phyloP scores from a whole-genome alignment of 1,284 basidiomycete genomes.

The Xanthoconium separans region DNA sequence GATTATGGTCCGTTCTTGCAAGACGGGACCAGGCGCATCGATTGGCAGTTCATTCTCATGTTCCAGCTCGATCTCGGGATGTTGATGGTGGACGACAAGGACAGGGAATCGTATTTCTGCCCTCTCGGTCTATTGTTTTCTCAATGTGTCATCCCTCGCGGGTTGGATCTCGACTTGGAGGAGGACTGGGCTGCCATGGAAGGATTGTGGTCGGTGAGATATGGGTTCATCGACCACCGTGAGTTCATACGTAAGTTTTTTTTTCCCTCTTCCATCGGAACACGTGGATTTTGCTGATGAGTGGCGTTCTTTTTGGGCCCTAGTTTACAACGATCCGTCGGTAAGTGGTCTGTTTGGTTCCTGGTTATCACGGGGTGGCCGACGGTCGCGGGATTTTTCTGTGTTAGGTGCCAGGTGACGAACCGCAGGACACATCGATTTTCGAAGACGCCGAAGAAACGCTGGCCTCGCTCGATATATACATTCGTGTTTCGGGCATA shows the following conservation, averaged over 20 bases:
- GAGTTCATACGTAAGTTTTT: slow-evolving; percentile 53
- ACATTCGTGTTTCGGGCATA: slow-evolving; percentile 42
- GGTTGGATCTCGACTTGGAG: slow-evolving; percentile 36
- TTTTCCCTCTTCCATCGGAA: neutral
- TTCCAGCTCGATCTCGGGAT: slow-evolving; percentile 57
- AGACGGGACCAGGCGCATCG: slow-evolving; percentile 43
- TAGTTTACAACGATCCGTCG: slow-evolving; percentile 51
- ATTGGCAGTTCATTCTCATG: slow-evolving; percentile 60
- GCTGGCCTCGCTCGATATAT: slow-evolving; percentile 47
- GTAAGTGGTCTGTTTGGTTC: slow-evolving; percentile 30
- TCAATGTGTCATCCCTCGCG: slow-evolving; percentile 46
- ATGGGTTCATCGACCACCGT: slow-evolving; percentile 68
- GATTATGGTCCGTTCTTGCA: slow-evolving; percentile 57
- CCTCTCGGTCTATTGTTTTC: slow-evolving; percentile 55
- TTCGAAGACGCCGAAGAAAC: slow-evolving; percentile 54
- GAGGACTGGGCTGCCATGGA: slow-evolving; percentile 65
- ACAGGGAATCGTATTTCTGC: slow-evolving; percentile 35
- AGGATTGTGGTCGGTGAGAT: slow-evolving; percentile 60
- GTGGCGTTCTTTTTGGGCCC: neutral
- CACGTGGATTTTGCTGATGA: slow-evolving; percentile 9
- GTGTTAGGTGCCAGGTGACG: slow-evolving; percentile 28
- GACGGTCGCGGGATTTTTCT: slow-evolving; percentile 6
- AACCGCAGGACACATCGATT: slow-evolving; percentile 42
- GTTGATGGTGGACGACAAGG: slow-evolving; percentile 40
- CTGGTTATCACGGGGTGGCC: neutral